Evolutionary conservation across 768 basidiomycete genomes (phyloP).

Genomic region (Hericium coralloides): DNA sequence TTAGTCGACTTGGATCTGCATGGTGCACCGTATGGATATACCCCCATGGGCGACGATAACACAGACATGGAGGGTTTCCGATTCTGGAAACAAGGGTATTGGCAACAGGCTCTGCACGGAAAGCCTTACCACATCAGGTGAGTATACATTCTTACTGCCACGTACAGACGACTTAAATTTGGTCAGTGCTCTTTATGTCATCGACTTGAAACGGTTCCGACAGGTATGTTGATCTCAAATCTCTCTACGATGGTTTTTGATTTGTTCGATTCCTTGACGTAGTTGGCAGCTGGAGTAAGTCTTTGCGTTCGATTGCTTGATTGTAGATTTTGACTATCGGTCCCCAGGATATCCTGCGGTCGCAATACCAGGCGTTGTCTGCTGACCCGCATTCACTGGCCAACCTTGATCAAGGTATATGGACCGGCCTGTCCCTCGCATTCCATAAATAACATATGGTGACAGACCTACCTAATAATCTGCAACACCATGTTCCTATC

Average conservation of each 20-base stretch:
- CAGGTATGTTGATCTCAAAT: constrained; percentile 41
- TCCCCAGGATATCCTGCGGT: constrained; percentile 72
- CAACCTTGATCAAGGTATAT: constrained; percentile 84
- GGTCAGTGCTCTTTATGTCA: constrained; percentile 83
- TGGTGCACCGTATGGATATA: constrained; percentile 91
- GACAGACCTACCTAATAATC: constrained; percentile 88
- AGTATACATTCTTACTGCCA: too few species aligned
- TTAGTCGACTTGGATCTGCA: constrained; percentile 89
- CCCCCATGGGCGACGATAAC: constrained; percentile 96
- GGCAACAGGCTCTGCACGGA: constrained; percentile 81
- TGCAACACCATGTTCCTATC: constrained; percentile 89
- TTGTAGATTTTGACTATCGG: neutral
- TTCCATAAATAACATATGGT: too few species aligned
- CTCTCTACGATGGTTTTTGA: neutral
- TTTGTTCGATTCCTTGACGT: neutral
- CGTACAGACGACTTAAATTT: neutral
- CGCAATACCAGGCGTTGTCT: constrained; percentile 88
- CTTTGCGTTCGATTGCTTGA: neutral
- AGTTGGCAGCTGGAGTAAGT: constrained; percentile 53
- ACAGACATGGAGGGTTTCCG: constrained; percentile 94
- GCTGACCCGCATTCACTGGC: constrained; percentile 91
- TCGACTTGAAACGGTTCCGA: constrained; percentile 92
- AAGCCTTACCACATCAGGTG: constrained; percentile 93
- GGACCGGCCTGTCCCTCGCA: too few species aligned
- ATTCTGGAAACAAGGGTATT: constrained; percentile 98